A percentile compares a stretch with the other conserved stretches of the same genome.
Conservation (phyloP, 306 rosid genomes). For the Amphicarpaea edgeworthii region DNA sequence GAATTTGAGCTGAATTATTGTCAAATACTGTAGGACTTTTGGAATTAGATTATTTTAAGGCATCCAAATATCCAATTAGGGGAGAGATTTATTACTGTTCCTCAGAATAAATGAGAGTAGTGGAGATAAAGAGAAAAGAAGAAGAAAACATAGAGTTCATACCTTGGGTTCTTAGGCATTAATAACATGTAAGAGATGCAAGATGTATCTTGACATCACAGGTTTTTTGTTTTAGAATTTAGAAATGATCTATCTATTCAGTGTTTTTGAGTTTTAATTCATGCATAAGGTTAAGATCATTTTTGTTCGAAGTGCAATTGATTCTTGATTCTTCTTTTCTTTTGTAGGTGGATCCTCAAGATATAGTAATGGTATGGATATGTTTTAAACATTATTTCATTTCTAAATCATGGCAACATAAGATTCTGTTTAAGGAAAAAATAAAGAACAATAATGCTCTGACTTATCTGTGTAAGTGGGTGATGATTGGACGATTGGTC, state of each 20-base stretch:
- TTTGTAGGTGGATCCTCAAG: constrained; percentile 99
- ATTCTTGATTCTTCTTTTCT: constrained; percentile 28
- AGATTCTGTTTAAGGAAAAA: constrained; percentile 4
- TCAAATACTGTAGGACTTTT: constrained; percentile 26
- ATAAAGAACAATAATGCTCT: neutral
- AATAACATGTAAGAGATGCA: neutral
- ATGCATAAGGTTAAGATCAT: constrained; percentile 20
- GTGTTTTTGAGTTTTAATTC: constrained; percentile 30
- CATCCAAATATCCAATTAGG: constrained; percentile 3
- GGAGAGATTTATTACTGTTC: constrained; percentile 22
- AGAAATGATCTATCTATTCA: neutral
- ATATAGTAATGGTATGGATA: constrained; percentile 88
- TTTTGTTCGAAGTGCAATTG: constrained; percentile 41
- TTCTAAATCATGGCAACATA: constrained; percentile 25
- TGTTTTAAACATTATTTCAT: constrained; percentile 34
- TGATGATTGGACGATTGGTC: constrained; percentile 29
- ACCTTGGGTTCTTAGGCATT: constrained; percentile 22
- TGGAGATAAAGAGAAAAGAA: constrained; percentile 25
- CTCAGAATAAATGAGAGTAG: constrained; percentile 7
- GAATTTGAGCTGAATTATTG: neutral
- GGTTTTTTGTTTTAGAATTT: neutral
- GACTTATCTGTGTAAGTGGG: neutral
- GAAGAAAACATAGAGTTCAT: constrained; percentile 8
- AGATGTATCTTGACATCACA: neutral
- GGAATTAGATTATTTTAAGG: constrained; percentile 26